A percentile compares a stretch with the other conserved stretches of the same genome.
These are phyloP conservation scores for Globisporangium nodosum DNA, from an alignment of 352 stramenopile species.

Conservation along the genomic window DNA sequence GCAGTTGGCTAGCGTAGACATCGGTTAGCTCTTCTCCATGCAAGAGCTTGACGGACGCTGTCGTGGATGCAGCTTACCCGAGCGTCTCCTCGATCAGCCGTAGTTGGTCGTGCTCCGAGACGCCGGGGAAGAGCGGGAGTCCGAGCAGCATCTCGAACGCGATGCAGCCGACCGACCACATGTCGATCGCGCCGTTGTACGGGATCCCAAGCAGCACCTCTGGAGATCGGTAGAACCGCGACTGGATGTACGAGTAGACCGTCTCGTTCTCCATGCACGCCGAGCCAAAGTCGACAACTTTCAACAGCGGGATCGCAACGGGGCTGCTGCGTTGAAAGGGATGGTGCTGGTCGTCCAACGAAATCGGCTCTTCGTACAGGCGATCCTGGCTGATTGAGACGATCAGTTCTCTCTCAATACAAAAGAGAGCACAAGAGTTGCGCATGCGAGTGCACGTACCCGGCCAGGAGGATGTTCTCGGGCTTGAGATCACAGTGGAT, in stretches of 20 bases:
- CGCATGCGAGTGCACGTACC: slow-evolving; percentile 8
- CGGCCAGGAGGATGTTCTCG: slow-evolving; percentile 92
- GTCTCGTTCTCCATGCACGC: slow-evolving; percentile 74
- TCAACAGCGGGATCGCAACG: slow-evolving; percentile 31
- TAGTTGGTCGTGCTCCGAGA: slow-evolving; percentile 94
- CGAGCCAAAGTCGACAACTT: slow-evolving; percentile 97
- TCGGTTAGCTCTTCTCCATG: not conserved
- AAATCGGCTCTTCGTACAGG: slow-evolving; percentile 27
- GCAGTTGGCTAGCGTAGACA: slow-evolving; percentile 13
- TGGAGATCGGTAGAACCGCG: slow-evolving; percentile 88
- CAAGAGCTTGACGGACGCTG: not conserved
- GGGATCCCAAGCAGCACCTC: slow-evolving; percentile 61
- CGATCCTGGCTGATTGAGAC: slow-evolving; percentile 61
- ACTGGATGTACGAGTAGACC: slow-evolving; percentile 96
- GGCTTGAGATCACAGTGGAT: slow-evolving; percentile 98
- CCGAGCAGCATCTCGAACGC: slow-evolving; percentile 92
- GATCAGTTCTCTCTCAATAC: too few relatives aligned
- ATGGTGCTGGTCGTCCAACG: not conserved
- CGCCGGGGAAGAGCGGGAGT: slow-evolving; percentile 92
- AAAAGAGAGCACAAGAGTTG: not conserved
- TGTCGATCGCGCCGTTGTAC: slow-evolving; percentile 49
- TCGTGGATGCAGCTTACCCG: slow-evolving; percentile 24
- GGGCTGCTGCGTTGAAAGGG: not conserved
- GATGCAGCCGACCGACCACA: slow-evolving; percentile 65
- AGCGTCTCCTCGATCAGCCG: slow-evolving; percentile 86